A percentile compares a stretch with the other conserved stretches of the same genome.
Conservation (phyloP, 2,329 filamentous ascomycete species). For the Cladorrhinum sp. region DNA sequence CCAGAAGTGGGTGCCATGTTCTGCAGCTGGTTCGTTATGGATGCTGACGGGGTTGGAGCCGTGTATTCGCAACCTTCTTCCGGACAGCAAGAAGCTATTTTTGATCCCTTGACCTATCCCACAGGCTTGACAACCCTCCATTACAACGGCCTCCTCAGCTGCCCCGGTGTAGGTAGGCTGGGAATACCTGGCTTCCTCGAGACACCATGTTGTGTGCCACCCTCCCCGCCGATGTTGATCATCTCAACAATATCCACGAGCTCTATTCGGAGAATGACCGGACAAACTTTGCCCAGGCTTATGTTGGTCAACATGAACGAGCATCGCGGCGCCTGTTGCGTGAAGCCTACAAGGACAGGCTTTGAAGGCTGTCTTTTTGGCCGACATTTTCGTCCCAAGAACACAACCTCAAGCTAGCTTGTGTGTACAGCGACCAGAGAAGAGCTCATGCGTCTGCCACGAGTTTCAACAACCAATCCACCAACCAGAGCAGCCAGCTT, state of each 20-base stretch:
- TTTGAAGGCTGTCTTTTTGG: neutral
- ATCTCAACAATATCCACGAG: neutral
- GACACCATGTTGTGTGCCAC: too few species aligned
- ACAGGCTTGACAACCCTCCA: neutral
- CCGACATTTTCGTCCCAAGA: conserved; percentile 1
- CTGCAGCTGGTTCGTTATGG: neutral
- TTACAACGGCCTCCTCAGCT: neutral
- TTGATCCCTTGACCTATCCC: neutral
- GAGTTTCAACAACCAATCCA: neutral
- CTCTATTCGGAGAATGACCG: neutral
- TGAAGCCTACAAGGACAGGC: neutral
- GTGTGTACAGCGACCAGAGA: conserved; percentile 6
- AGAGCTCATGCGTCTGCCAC: neutral
- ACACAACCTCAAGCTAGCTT: conserved; percentile 2
- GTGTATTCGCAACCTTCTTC: neutral
- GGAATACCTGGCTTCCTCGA: too few species aligned
- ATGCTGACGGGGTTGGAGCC: neutral
- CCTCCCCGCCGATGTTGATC: neutral
- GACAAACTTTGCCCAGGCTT: neutral
- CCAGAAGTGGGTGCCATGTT: neutral
- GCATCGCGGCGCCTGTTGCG: neutral
- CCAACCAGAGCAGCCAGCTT: conserved; percentile 1
- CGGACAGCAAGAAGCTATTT: neutral
- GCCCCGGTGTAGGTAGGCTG: neutral
- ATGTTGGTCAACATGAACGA: neutral